Conservation (phyloP, 805 yeast species). For the Ogataea polymorpha region DNA sequence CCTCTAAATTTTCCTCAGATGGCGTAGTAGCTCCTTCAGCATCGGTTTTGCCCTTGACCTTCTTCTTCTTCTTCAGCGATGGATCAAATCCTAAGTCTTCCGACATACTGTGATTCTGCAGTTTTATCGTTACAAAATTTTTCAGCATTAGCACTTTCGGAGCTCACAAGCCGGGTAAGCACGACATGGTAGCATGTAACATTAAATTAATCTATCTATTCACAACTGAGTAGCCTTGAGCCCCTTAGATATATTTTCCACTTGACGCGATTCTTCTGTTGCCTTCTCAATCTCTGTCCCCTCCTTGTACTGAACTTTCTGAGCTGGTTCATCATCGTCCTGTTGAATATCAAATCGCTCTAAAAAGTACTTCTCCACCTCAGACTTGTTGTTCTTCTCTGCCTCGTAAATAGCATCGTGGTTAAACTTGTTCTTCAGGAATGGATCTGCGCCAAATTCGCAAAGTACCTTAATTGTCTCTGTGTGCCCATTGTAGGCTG, state of each 20-base stretch:
- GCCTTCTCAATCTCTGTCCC: slow-evolving; percentile 52
- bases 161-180: slow-evolving; percentile 10
- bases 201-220: neutral
- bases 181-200: slow-evolving; percentile 6
- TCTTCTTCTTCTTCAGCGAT: slow-evolving; percentile 75
- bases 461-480: slow-evolving; percentile 66
- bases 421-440: slow-evolving; percentile 64
- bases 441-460: slow-evolving; percentile 80
- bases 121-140: slow-evolving; percentile 13
- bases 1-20: slow-evolving; percentile 45
- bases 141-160: slow-evolving; percentile 3
- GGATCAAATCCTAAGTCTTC: slow-evolving; percentile 69
- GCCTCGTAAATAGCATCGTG: slow-evolving; percentile 91
- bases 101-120: slow-evolving; percentile 20
- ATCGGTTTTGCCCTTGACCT: slow-evolving; percentile 41
- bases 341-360: slow-evolving; percentile 68
- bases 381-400: slow-evolving; percentile 70
- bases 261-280: slow-evolving; percentile 43
- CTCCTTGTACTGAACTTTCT: slow-evolving; percentile 37
- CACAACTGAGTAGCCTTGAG: slow-evolving; percentile 22
- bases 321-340: slow-evolving; percentile 37
- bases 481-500: slow-evolving; percentile 81
- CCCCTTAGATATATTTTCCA: slow-evolving; percentile 32
- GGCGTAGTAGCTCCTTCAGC: slow-evolving; percentile 36
- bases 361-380: slow-evolving; percentile 74